These are phyloP conservation scores for Aspergillus carbonarius DNA, from an alignment of 2,329 filamentous ascomycete genomes.

Conservation along the genomic window DNA sequence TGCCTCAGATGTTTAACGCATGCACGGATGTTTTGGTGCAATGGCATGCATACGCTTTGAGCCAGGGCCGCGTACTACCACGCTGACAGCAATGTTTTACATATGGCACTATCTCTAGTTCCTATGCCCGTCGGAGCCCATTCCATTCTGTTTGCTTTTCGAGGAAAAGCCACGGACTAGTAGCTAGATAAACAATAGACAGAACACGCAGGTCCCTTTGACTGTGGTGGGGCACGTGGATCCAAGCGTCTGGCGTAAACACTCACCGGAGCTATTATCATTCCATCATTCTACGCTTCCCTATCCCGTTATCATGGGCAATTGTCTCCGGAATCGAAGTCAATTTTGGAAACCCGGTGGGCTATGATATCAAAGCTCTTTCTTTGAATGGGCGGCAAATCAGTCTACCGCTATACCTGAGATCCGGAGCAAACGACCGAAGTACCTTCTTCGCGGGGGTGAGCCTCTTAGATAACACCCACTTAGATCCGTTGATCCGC, in stretches of 20 bases:
- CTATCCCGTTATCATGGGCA: background rate
- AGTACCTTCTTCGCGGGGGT: background rate
- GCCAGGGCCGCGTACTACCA: background rate
- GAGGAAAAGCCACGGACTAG: background rate
- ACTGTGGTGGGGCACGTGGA: background rate
- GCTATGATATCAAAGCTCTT: background rate
- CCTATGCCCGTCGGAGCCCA: background rate
- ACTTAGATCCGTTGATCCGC: background rate
- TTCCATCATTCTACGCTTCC: background rate
- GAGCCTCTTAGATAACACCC: background rate
- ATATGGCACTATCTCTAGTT: background rate
- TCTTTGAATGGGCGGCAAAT: background rate
- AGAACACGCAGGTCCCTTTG: background rate
- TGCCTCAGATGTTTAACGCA: background rate
- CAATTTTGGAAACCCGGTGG: no score
- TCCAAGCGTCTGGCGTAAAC: background rate
- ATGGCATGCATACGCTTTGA: background rate
- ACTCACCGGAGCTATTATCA: background rate
- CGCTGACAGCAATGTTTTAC: background rate
- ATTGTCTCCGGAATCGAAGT: background rate
- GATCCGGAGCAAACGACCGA: background rate
- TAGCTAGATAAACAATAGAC: background rate
- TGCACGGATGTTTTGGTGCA: slow-evolving; percentile 4
- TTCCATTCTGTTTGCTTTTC: background rate
- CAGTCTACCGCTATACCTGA: background rate